Evolutionary conservation across 2,329 filamentous ascomycete species (phyloP).

Genomic region (Fusarium anguioides): DNA sequence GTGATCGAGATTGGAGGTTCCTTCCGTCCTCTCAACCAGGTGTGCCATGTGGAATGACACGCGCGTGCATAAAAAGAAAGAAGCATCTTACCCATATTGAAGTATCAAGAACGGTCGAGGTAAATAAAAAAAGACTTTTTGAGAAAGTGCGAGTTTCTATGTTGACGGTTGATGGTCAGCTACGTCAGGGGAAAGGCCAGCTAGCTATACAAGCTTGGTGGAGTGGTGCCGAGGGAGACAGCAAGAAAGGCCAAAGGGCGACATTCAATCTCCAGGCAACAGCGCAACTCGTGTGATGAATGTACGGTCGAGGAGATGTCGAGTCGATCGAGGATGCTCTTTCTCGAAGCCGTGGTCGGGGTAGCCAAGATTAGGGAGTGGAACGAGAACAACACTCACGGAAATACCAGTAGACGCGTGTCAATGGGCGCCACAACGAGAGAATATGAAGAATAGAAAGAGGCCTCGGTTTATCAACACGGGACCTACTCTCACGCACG

Average conservation of each 20-base stretch:
- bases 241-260: slow-evolving; percentile 11
- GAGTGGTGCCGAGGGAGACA: slow-evolving; percentile 12
- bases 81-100: slow-evolving; percentile 56
- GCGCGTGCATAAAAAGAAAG: slow-evolving; percentile 47
- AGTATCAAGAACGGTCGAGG: slow-evolving; percentile 53
- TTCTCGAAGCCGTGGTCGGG: slow-evolving; percentile 27
- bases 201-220: slow-evolving; percentile 38
- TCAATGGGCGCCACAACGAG: slow-evolving; percentile 49
- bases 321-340: slow-evolving; percentile 29
- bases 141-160: slow-evolving; percentile 49
- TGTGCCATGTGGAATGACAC: slow-evolving; percentile 41
- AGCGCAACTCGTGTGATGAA: slow-evolving; percentile 12
- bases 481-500: slow-evolving; percentile 45
- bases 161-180: slow-evolving; percentile 37
- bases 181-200: slow-evolving; percentile 42
- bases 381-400: slow-evolving; percentile 44
- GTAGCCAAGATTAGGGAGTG: slow-evolving; percentile 22
- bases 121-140: slow-evolving; percentile 42
- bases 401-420: slow-evolving; percentile 49
- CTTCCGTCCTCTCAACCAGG: slow-evolving; percentile 42
- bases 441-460: slow-evolving; percentile 45
- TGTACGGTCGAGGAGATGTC: slow-evolving; percentile 12
- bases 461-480: slow-evolving; percentile 36
- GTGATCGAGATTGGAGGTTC: slow-evolving; percentile 33
- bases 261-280: slow-evolving; percentile 1